Base-by-base conservation (phyloP, 169 alveolate species). In the Cystoisospora suis region DNA sequence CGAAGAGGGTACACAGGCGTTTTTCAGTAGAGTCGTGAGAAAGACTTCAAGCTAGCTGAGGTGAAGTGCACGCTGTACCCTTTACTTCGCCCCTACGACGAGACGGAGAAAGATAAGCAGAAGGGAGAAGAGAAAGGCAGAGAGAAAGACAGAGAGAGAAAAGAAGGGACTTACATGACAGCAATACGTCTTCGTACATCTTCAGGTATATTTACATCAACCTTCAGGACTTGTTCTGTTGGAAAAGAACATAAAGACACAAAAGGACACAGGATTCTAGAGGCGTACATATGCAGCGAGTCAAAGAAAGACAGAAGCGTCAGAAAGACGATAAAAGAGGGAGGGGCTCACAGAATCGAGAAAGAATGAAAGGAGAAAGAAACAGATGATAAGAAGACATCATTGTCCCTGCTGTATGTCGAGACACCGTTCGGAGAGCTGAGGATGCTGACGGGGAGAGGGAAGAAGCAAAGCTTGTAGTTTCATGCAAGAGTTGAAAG, bases 111-210 rank as follows among this genome's bases (percentile, higher is more conserved):
- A 20, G 20, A 53, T 15, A 20, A 9, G 65, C 20, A 20, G 20
- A 53, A 9, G 20, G n/a, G 65, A 20, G 65, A 20, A 20, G 65
- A 53, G 9, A 53, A 9, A 53, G n/a, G 65, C 9, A 53, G 65
- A 53, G 65, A 53, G 65, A 53, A 20, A 53, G 65, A 15, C n/a
- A 53, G 65, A 53, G 65, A 53, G 9, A 20, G 9, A 20, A 53
- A 53, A 20, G 20, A 53, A 53, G 65, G 20, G n/a, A 53, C 83
- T 72, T 72, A 72, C 83, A 72, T 72, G 83, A 72, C 56, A 4
- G 58, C 38, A 7, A 72, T 46, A 36, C 83, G 83, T 56, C 42
- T 72, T 34, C 27, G 1, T 38, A 72, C 15, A 3, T 72, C 83
- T 34, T 72, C 83, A 0, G 83, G 83, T 56, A 72, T n/a, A 9